Evolutionary conservation across 2,329 filamentous ascomycete species (phyloP).

Genomic region (Zelopaecilomyces penicillatus): DNA sequence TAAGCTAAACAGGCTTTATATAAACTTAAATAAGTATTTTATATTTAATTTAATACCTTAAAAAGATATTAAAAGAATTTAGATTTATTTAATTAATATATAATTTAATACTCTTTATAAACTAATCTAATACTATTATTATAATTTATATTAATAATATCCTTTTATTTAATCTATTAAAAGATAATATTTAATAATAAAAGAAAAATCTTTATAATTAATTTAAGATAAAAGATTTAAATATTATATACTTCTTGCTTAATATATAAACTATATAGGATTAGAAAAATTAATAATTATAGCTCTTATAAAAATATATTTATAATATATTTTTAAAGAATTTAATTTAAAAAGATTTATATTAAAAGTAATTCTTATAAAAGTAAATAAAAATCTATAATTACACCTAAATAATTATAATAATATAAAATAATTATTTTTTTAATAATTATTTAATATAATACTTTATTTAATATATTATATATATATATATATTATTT

Average conservation of each 20-base stretch:
- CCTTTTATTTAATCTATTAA: background rate
- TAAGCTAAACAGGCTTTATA: background rate
- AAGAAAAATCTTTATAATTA: background rate
- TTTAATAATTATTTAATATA: no score
- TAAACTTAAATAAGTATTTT: background rate
- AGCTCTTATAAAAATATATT: no score
- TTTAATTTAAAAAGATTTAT: background rate
- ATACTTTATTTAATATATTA: no score
- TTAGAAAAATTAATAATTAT: no score
- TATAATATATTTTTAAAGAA: background rate
- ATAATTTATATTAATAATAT: background rate
- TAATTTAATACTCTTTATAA: background rate
- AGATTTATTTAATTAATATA: background rate
- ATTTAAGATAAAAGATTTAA: no score
- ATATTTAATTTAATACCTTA: background rate
- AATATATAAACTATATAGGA: no score
- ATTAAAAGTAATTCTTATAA: background rate
- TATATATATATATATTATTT: no score
- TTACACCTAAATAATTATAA: no score
- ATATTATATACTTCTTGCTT: no score
- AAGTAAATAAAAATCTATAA: no score
- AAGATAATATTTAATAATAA: background rate
- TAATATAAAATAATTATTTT: no score
- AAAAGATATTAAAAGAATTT: background rate
- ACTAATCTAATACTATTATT: background rate